Evolutionary conservation across 129 eudicot species (phyloP).

Genomic region (Flaveria linearis): DNA sequence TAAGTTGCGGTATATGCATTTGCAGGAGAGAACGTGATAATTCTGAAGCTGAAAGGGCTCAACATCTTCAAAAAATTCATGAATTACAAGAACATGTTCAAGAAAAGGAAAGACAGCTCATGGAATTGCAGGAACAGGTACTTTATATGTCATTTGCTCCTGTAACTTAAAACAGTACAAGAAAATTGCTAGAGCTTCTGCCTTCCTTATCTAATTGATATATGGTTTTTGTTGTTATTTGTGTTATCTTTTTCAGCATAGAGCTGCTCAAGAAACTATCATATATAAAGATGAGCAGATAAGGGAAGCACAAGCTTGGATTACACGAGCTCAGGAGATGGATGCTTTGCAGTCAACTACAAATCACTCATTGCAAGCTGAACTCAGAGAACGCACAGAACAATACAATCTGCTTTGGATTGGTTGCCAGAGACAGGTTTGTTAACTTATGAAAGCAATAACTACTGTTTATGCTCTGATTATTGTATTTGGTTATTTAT

Average conservation of each 20-base stretch:
- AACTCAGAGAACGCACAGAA: conserved; percentile 78
- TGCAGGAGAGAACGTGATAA: conserved; percentile 83
- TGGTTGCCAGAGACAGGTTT: conserved; percentile 89
- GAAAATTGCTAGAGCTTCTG: background rate
- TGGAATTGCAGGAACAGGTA: conserved; percentile 94
- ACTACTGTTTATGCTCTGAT: background rate
- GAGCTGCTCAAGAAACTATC: conserved; percentile 78
- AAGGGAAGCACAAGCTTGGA: conserved; percentile 94
- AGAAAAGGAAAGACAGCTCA: conserved; percentile 65
- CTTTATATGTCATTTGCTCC: conserved; percentile 12
- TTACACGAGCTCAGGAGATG: conserved; percentile 82
- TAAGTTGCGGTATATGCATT: background rate
- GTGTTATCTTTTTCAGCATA: conserved; percentile 60
- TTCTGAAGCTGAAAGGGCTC: conserved; percentile 77
- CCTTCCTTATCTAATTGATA: background rate
- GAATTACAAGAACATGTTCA: conserved; percentile 82
- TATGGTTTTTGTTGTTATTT: background rate
- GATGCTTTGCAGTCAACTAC: conserved; percentile 70
- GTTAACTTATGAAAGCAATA: background rate
- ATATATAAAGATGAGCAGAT: conserved; percentile 76
- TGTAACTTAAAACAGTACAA: background rate
- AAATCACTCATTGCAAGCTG: conserved; percentile 69
- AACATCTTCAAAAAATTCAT: conserved; percentile 67
- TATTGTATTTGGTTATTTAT: background rate
- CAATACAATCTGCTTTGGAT: conserved; percentile 88